Base-by-base conservation (phyloP, 2,329 filamentous ascomycete species). In the Pseudopyricularia javanii region DNA sequence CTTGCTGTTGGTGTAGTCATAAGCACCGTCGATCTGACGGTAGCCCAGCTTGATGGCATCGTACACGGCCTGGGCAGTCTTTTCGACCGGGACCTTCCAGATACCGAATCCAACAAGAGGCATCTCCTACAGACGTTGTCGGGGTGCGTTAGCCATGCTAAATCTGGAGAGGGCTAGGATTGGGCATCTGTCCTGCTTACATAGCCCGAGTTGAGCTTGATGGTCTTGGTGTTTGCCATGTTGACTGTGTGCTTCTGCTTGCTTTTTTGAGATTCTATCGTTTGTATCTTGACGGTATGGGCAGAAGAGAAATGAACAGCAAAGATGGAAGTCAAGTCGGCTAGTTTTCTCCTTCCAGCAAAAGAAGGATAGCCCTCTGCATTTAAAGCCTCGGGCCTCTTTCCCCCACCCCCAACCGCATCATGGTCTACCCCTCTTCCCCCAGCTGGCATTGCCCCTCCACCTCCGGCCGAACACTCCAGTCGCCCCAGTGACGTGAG, bases 1-100 rank as follows among this genome's bases (percentile, higher is more conserved):
- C 53, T 73, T 74, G 64, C 86, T 83, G 54, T 84, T 88, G 53
- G 74, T 72, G 61, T 85, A 85, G 62, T 75, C 73, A 63, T 73
- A 76, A 4, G 75, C 75, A 55, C 71, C 68, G 59, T 78, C 75
- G 55, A 78, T 74, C 56, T 74, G 68, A 33, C 75, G 68, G 63
- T 78, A 78, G 15, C 75, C 75, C 15, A 70, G 63, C 63, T 76
- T 76, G 65, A 78, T 77, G 54, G 72, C 71, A 55, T 69, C 80
- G 70, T 88, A 88, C 53, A 88, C 80, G 57, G 75, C 75, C 59
- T 66, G 64, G 45, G 64, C 66, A 22, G 62, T 64, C 40, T 60
- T 63, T 49, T 66, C 66, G 24, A 55, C 59, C 32, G 64, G 64
- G 1, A 70, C 66, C 58, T 69, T 70, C 68, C 68, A 71, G 58